These are phyloP conservation scores for Dendrobium catenatum DNA, from an alignment of 106 monocot genomes.

Conservation along the genomic window DNA sequence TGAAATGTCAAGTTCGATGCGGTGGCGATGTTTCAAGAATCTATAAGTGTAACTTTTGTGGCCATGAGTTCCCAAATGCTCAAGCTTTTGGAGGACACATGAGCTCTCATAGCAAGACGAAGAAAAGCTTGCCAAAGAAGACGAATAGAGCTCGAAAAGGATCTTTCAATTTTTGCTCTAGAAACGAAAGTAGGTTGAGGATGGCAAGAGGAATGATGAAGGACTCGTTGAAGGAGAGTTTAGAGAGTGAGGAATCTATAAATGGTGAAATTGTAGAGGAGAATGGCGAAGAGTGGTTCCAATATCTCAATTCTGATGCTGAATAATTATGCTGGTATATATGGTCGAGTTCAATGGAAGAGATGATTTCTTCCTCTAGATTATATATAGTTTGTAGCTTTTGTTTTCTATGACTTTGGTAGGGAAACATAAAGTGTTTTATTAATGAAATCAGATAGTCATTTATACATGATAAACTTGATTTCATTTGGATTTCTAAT, in stretches of 20 bases:
- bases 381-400: too few species aligned
- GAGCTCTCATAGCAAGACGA: slow-evolving; percentile 30
- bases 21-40: slow-evolving; percentile 13
- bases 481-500: too few species aligned
- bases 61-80: slow-evolving; percentile 22
- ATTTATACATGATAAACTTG: too few species aligned
- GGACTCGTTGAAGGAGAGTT: neutral
- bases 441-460: too few species aligned
- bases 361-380: too few species aligned
- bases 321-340: neutral
- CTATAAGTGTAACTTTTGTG: slow-evolving; percentile 19
- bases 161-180: neutral
- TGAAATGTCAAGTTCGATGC: slow-evolving; percentile 8
- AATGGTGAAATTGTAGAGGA: neutral
- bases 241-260: neutral
- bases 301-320: neutral
- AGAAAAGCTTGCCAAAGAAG: neutral
- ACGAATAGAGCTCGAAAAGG: neutral
- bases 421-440: neutral
- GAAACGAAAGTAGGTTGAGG: neutral
- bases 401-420: too few species aligned
- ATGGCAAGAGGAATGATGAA: neutral
- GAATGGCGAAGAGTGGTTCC: neutral
- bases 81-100: slow-evolving; percentile 36
- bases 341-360: too few species aligned